Evolutionary conservation across 768 basidiomycete genomes (phyloP).

Genomic region (Inosperma sp.): DNA sequence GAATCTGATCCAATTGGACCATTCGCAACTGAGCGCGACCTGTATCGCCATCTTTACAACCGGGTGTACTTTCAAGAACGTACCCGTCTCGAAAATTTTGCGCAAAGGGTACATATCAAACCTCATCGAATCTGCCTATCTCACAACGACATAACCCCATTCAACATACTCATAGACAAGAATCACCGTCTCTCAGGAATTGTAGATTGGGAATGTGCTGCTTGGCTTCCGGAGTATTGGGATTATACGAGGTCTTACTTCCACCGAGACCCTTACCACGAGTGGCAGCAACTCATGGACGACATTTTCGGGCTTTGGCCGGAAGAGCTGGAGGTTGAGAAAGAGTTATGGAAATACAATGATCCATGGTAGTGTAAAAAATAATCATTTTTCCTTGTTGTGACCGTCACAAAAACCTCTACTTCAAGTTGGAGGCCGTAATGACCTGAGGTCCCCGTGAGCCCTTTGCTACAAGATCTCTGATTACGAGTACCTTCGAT

Average conservation of each 20-base stretch:
- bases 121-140: background rate
- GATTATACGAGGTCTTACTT: slow-evolving; percentile 13
- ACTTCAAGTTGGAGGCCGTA: background rate
- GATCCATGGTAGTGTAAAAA: background rate
- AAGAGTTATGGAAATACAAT: slow-evolving; percentile 3
- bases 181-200: slow-evolving; percentile 9
- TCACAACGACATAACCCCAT: slow-evolving; percentile 13
- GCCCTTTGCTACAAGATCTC: background rate
- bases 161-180: slow-evolving; percentile 15
- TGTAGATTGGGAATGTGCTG: slow-evolving; percentile 22
- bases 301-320: slow-evolving; percentile 10
- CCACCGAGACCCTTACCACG: slow-evolving; percentile 6
- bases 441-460: background rate
- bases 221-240: slow-evolving; percentile 23
- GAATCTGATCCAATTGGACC: slow-evolving; percentile 1
- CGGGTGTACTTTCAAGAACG: background rate
- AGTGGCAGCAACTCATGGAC: slow-evolving; percentile 10
- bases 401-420: background rate
- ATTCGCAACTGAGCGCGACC: background rate
- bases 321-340: slow-evolving; percentile 5
- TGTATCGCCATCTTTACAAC: background rate
- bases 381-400: background rate
- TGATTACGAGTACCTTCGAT: background rate
- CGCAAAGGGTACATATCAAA: slow-evolving; percentile 6
- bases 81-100: background rate